phyloP scores from a whole-genome alignment of 2,329 filamentous ascomycete species.

The Metarhizium rileyi region DNA sequence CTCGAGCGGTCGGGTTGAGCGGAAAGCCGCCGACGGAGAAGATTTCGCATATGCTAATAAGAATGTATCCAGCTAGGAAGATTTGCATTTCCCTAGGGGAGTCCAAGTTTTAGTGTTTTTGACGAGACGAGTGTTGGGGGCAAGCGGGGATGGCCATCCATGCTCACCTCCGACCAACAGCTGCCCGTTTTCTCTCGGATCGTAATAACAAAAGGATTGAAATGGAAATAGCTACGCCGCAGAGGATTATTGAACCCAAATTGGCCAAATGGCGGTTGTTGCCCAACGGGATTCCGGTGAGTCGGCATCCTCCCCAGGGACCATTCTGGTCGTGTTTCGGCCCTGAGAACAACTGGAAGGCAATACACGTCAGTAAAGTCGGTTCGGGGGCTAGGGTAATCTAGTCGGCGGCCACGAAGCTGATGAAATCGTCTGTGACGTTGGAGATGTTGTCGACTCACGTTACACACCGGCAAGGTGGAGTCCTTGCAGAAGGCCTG shows the following conservation, averaged over 20 bases:
- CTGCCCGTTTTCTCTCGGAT: constrained; percentile 84
- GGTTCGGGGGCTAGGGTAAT: neutral
- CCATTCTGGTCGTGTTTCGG: constrained; percentile 48
- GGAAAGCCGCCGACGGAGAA: constrained; percentile 91
- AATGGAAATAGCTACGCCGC: constrained; percentile 63
- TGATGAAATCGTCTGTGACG: constrained; percentile 6
- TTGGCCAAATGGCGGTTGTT: constrained; percentile 64
- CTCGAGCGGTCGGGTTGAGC: constrained; percentile 56
- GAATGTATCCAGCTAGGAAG: constrained; percentile 76
- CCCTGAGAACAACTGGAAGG: constrained; percentile 41
- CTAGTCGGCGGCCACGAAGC: constrained; percentile 7
- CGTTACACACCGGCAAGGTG: constrained; percentile 76
- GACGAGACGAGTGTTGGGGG: neutral
- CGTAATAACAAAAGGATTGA: constrained; percentile 61
- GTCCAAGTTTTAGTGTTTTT: constrained; percentile 3
- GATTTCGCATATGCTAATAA: constrained; percentile 91
- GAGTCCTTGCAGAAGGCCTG: constrained; percentile 78
- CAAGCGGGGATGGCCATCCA: neutral
- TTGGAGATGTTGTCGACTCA: constrained; percentile 40
- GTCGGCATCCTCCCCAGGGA: constrained; percentile 58
- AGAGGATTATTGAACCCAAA: constrained; percentile 82
- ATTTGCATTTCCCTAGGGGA: constrained; percentile 81
- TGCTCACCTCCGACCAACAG: constrained; percentile 78
- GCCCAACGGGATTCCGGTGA: constrained; percentile 66
- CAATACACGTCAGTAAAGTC: neutral